Percentiles rank a stretch among this genome's conserved stretches.
phyloP scores from a whole-genome alignment of 768 basidiomycete species.

The Psilocybe azurescens region DNA sequence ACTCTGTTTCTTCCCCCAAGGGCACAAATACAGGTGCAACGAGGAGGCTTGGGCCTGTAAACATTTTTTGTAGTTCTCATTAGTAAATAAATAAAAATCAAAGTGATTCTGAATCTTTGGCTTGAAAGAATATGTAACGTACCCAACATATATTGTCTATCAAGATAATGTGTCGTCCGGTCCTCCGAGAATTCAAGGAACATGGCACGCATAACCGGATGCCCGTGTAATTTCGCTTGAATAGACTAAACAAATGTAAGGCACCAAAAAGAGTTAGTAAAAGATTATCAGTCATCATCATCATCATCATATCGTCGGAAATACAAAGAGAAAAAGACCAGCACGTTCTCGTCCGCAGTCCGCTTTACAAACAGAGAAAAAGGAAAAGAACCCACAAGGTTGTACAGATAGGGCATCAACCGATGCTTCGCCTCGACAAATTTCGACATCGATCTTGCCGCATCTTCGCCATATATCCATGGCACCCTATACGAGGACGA shows the following conservation, averaged over 20 bases:
- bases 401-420: conserved; percentile 77
- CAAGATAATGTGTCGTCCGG: conserved; percentile 62
- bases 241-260: conserved; percentile 45
- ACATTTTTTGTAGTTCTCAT: background rate
- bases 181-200: conserved; percentile 68
- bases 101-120: background rate
- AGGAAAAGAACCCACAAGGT: conserved; percentile 42
- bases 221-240: conserved; percentile 52
- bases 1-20: conserved; percentile 56
- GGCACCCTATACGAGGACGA: conserved; percentile 78
- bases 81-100: background rate
- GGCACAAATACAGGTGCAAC: conserved; percentile 68
- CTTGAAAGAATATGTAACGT: conserved; percentile 4
- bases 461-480: conserved; percentile 78
- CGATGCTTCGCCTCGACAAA: conserved; percentile 69
- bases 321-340: background rate
- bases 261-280: background rate
- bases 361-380: conserved; percentile 8
- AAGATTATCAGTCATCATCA: conserved; percentile 1
- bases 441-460: conserved; percentile 64
- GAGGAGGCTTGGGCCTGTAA: conserved; percentile 58
- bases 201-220: conserved; percentile 68
- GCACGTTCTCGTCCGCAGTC: conserved; percentile 12
- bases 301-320: background rate
- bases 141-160: conserved; percentile 61